These are phyloP conservation scores for Brassica carinata DNA, from an alignment of 345 rosid species.

Conservation along the genomic window DNA sequence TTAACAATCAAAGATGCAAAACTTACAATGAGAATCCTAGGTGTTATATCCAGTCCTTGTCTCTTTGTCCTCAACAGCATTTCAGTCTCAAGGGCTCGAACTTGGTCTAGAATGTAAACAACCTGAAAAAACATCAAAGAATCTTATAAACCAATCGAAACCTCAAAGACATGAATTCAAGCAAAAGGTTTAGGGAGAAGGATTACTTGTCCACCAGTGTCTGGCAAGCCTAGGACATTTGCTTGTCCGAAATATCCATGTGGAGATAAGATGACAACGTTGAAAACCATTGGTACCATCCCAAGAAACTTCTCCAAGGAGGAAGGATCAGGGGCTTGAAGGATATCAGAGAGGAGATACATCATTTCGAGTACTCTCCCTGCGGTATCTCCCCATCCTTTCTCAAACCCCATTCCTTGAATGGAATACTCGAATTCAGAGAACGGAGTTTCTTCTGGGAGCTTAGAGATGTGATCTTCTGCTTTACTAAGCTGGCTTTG, in stretches of 20 bases:
- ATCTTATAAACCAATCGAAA: neutral
- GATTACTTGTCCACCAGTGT: slow-evolving; percentile 96
- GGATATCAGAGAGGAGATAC: slow-evolving; percentile 86
- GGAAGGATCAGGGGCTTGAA: slow-evolving; percentile 97
- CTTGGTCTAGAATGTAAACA: slow-evolving; percentile 98
- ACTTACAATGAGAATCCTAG: slow-evolving; percentile 86
- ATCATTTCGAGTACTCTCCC: slow-evolving; percentile 69
- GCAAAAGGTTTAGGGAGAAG: neutral
- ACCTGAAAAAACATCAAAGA: slow-evolving; percentile 49
- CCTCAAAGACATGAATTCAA: neutral
- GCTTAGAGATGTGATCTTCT: slow-evolving; percentile 82
- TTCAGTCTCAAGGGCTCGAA: slow-evolving; percentile 90
- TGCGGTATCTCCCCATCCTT: slow-evolving; percentile 99
- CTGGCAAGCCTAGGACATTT: slow-evolving; percentile 98
- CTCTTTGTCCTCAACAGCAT: slow-evolving; percentile 83
- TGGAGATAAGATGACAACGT: slow-evolving; percentile 91
- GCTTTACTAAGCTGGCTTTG: slow-evolving; percentile 74
- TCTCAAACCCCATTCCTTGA: slow-evolving; percentile 98
- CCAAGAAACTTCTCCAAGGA: slow-evolving; percentile 93
- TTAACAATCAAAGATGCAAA: neutral
- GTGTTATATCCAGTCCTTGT: slow-evolving; percentile 86
- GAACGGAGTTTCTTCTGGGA: slow-evolving; percentile 65
- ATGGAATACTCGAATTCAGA: slow-evolving; percentile 75
- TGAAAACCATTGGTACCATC: slow-evolving; percentile 89
- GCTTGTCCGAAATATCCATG: slow-evolving; percentile 99